These are phyloP conservation scores for Aureobasidium sp. DNA, from an alignment of 2,329 filamentous ascomycete species.

Conservation along the genomic window DNA sequence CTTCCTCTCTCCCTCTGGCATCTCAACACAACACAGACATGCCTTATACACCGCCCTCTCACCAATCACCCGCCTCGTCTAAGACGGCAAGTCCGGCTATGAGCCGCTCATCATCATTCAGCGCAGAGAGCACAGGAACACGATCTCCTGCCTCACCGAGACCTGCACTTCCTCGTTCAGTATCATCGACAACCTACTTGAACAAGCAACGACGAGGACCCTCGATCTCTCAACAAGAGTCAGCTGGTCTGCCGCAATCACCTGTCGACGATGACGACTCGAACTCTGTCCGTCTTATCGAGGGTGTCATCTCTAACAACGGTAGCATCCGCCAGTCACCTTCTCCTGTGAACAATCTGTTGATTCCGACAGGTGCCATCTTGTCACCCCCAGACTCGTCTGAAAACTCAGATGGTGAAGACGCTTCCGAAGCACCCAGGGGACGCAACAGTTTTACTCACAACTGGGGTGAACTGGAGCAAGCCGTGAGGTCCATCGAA, in stretches of 20 bases:
- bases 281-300: not conserved
- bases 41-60: slow-evolving; percentile 81
- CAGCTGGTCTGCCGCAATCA: slow-evolving; percentile 12
- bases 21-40: slow-evolving; percentile 47
- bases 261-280: slow-evolving; percentile 13
- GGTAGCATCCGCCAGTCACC: slow-evolving; percentile 73
- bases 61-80: slow-evolving; percentile 53
- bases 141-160: slow-evolving; percentile 33
- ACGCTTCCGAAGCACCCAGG: slow-evolving; percentile 39
- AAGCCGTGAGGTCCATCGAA: slow-evolving; percentile 74
- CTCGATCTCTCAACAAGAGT: slow-evolving; percentile 36
- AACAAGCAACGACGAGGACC: slow-evolving; percentile 55
- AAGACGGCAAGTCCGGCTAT: slow-evolving; percentile 45
- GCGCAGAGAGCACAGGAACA: slow-evolving; percentile 31
- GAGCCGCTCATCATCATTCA: slow-evolving; percentile 46
- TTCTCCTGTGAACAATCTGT: slow-evolving; percentile 67
- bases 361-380: slow-evolving; percentile 76
- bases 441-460: slow-evolving; percentile 35
- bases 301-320: slow-evolving; percentile 32
- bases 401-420: slow-evolving; percentile 76
- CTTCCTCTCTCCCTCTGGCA: slow-evolving; percentile 14
- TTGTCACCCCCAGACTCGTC: slow-evolving; percentile 87
- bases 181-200: slow-evolving; percentile 55
- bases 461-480: slow-evolving; percentile 62
- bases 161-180: slow-evolving; percentile 47